phyloP scores from a whole-genome alignment of 2,329 filamentous ascomycete species.

The Tolypocladium amazonense region DNA sequence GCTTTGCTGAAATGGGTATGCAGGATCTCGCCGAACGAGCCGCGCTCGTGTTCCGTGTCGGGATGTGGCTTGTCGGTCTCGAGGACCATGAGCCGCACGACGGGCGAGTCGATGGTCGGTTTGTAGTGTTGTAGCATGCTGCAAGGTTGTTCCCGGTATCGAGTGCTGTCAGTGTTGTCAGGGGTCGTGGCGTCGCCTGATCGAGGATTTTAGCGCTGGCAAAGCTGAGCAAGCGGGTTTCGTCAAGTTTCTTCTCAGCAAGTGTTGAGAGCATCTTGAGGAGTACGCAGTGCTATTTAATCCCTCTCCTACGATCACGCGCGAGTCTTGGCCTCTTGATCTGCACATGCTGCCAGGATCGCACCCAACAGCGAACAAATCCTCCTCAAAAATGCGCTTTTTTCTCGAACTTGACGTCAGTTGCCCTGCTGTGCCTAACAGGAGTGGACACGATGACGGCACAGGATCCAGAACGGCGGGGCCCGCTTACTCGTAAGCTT shows the following conservation, averaged over 20 bases:
- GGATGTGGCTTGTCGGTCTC: slow-evolving; percentile 47
- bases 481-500: background rate
- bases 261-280: background rate
- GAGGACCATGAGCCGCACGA: slow-evolving; percentile 37
- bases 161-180: too few relatives aligned
- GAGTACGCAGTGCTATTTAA: background rate
- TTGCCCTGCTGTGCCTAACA: background rate
- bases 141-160: background rate
- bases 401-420: background rate
- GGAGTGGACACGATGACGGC: background rate
- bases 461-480: background rate
- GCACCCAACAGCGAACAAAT: background rate
- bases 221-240: too few relatives aligned
- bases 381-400: background rate
- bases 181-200: background rate
- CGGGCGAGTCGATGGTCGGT: slow-evolving; percentile 12
- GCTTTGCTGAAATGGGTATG: slow-evolving; percentile 38
- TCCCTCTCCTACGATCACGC: background rate
- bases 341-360: background rate
- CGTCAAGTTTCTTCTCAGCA: too few relatives aligned
- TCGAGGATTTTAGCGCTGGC: background rate
- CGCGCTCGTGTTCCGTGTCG: slow-evolving; percentile 32
- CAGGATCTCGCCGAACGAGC: slow-evolving; percentile 43
- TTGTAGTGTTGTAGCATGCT: slow-evolving; percentile 16
- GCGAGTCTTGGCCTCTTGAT: background rate